Base-by-base conservation (phyloP, 192 early-diverging fungal genomes). In the Obelidium mucronatum region DNA sequence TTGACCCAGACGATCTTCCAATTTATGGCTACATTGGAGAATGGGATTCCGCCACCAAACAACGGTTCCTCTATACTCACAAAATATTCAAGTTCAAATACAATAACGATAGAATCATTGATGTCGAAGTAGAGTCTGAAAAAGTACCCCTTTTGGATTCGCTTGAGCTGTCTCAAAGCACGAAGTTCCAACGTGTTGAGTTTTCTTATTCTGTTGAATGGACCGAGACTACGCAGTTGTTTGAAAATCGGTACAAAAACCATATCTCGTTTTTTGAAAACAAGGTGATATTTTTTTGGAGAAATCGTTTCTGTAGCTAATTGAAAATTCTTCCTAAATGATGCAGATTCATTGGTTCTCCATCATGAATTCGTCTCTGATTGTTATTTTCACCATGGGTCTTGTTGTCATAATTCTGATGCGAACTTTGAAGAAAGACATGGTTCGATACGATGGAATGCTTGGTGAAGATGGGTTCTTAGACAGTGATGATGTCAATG, bases 331-430 rank as follows among this genome's bases (percentile, higher is more conserved):
- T 8, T 28, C 30, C 62, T 8, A 30, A 33, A 33, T 59, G 0
- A 78, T 37, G 31, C 40, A 93, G 90, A 86, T 94, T 66, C 96
- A 98, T 75, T 98, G 96, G 96, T 95, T 98, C 79, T 92, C 92
- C 60, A 86, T 98, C 69, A 90, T 96, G 51, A 97, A 98, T 85
- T 97, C 96, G 19, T 90, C 93, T 61, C 90, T 97, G 75, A 95
- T 98, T 79, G 95, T 97, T 11, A 76, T 97, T 1, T 94, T 97
- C 86, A 87, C 97, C 73, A 89, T 91, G 17, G 95, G 94, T 17
- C 91, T 97, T 89, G 95, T 98, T 2, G 92, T 90, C 13, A 90
- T 96, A 80, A 94, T 98, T 66, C 83, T 98, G 51, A 78, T 95
- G 51, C 90, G 97, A 28, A 92, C 96, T 26, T 83, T 98, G 58